Base-by-base conservation (phyloP, 371 early-diverging fungal species). In the Entomophthora muscae region DNA sequence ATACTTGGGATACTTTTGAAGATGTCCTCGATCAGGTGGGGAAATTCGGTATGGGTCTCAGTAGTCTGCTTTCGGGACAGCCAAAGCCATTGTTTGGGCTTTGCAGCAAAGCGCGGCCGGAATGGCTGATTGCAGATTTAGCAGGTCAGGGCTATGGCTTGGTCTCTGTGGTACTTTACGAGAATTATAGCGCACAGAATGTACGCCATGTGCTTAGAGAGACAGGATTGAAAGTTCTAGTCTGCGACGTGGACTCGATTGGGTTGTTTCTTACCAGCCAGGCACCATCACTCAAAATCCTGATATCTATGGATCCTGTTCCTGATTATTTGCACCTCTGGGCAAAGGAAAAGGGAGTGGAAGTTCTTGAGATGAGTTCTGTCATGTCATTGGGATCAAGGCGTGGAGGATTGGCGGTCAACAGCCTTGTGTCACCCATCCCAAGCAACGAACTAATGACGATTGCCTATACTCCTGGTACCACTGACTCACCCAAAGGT, bases 111-210 rank as follows among this genome's bases (percentile, higher is more conserved):
- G 27, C 53, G 10, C 53, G 26, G 26, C 53, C 62, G n/a, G 62
- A 62, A 12, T 62, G 62, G 62, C 17, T 62, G 24, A 24, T 62
- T n/a, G 53, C 29, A 17, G 62, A 62, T 53, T 29, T 62, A 53
- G 62, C 62, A 1, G n/a, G 53, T 62, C 62, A 62, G 42, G 62
- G 52, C 21, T 62, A 52, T n/a, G 24, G 53, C 10, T 22, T 51
- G 53, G 17, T 52, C 3, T 52, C 62, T 2, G 51, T 62, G 21
- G 29, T 52, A 13, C 53, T 62, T 17, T 52, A 52, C 24, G 62
- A 62, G 26, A 33, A 62, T 53, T 62, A 26, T 29, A 52, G 27
- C 21, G 3, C 29, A 2, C 23, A 51, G 27, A 27, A 3, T 13
- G 23, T 62, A 27, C 7, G 17, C 12, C 51, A 62, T 29, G 51